Evolutionary conservation across 169 alveolate species (phyloP).

Genomic region (Cardiosporidium cionae): DNA sequence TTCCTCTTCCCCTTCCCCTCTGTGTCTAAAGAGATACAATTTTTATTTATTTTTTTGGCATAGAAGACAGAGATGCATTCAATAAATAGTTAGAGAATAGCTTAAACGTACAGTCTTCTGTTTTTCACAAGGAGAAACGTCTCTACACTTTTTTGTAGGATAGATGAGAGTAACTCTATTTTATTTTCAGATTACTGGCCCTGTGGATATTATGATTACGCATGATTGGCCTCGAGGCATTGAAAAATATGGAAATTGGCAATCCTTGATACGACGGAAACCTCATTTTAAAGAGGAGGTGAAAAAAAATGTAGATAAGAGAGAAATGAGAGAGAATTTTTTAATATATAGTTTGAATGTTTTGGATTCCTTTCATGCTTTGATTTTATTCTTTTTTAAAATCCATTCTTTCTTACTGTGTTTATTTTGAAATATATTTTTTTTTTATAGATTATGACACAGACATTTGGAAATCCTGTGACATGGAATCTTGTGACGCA

Average conservation of each 20-base stretch:
- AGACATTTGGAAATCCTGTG: neutral
- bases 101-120: too few relatives aligned
- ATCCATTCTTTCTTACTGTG: neutral
- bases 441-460: neutral
- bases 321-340: slow-evolving; percentile 1
- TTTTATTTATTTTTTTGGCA: too few relatives aligned
- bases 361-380: neutral
- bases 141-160: too few relatives aligned
- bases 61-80: too few relatives aligned
- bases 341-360: slow-evolving; percentile 13
- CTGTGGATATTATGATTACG: slow-evolving; percentile 79
- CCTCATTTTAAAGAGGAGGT: neutral
- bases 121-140: too few relatives aligned
- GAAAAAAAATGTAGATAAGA: neutral
- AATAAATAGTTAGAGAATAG: too few relatives aligned
- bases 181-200: slow-evolving; percentile 41
- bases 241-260: slow-evolving; percentile 6
- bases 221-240: slow-evolving; percentile 92
- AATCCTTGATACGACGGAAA: neutral
- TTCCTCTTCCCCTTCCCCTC: too few relatives aligned
- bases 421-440: neutral
- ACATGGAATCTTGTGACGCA: too few relatives aligned
- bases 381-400: neutral
- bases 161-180: too few relatives aligned
- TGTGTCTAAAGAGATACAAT: too few relatives aligned